These are phyloP conservation scores for Starmerella asiatica DNA, from an alignment of 805 yeast genomes.

Conservation along the genomic window DNA sequence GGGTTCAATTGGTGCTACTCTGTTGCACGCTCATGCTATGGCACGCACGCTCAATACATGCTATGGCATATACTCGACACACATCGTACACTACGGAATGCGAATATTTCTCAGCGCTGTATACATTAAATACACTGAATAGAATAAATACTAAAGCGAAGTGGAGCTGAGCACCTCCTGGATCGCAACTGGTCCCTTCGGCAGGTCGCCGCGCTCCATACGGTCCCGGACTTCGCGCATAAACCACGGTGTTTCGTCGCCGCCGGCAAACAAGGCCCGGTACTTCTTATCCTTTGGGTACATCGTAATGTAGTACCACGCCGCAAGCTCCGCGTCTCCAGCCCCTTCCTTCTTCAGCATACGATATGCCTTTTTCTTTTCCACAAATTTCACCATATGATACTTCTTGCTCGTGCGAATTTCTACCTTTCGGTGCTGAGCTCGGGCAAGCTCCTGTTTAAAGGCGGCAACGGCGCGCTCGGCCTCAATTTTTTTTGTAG, in stretches of 20 bases:
- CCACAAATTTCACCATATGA: conserved; percentile 88
- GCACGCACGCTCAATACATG: too few species aligned
- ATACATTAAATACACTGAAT: neutral
- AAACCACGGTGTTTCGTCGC: conserved; percentile 28
- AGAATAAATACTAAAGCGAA: neutral
- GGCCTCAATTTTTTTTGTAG: conserved; percentile 30
- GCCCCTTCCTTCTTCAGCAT: conserved; percentile 40
- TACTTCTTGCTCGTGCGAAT: conserved; percentile 54
- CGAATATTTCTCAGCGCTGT: too few species aligned
- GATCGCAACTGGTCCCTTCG: conserved; percentile 39
- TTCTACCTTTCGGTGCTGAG: conserved; percentile 34
- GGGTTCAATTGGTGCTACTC: too few species aligned
- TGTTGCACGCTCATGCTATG: too few species aligned
- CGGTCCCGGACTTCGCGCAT: conserved; percentile 41
- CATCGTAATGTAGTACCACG: conserved; percentile 58
- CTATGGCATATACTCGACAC: too few species aligned
- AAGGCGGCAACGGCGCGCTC: conserved; percentile 64
- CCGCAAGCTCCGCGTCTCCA: conserved; percentile 29
- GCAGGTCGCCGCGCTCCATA: conserved; percentile 42
- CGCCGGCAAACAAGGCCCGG: conserved; percentile 56
- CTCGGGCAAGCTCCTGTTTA: conserved; percentile 41
- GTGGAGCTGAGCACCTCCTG: conserved; percentile 23
- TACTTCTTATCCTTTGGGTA: conserved; percentile 74
- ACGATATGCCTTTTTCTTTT: conserved; percentile 70
- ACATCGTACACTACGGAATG: too few species aligned